Conservation (phyloP, 495 filamentous ascomycete genomes). For the Xylaria scruposa region DNA sequence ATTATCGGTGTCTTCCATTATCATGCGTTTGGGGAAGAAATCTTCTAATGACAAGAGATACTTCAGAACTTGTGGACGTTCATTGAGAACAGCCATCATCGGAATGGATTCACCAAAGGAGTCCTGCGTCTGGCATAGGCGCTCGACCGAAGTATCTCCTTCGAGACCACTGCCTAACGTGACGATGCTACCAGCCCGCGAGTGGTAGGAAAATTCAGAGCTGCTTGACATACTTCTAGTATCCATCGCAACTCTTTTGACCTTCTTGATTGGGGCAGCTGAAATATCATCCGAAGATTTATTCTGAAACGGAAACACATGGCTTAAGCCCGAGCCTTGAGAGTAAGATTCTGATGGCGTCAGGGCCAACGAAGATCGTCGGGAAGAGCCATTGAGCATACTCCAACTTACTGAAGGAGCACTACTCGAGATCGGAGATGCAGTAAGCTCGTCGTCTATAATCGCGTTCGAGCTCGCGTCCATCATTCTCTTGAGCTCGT, state of each 20-base stretch:
- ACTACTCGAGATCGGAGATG: conserved; percentile 48
- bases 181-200: conserved; percentile 75
- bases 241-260: conserved; percentile 87
- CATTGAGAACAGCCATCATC: conserved; percentile 95
- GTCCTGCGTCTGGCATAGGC: conserved; percentile 80
- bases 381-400: conserved; percentile 52
- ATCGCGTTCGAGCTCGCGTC: conserved; percentile 60
- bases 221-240: conserved; percentile 85
- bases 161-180: conserved; percentile 77
- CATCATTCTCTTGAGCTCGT: conserved; percentile 78
- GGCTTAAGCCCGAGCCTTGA: conserved; percentile 72
- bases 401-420: conserved; percentile 50
- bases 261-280: conserved; percentile 56
- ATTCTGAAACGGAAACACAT: conserved; percentile 89
- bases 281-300: conserved; percentile 47
- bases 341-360: conserved; percentile 53
- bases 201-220: conserved; percentile 78
- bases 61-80: conserved; percentile 69
- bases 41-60: conserved; percentile 80
- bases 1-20: conserved; percentile 84
- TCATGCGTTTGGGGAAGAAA: conserved; percentile 69
- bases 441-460: conserved; percentile 47
- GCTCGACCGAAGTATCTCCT: conserved; percentile 85
- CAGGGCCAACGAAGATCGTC: conserved; percentile 51
- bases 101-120: conserved; percentile 81